Conservation (phyloP, 208 protist genomes). For the Acanthamoeba triangularis region DNA sequence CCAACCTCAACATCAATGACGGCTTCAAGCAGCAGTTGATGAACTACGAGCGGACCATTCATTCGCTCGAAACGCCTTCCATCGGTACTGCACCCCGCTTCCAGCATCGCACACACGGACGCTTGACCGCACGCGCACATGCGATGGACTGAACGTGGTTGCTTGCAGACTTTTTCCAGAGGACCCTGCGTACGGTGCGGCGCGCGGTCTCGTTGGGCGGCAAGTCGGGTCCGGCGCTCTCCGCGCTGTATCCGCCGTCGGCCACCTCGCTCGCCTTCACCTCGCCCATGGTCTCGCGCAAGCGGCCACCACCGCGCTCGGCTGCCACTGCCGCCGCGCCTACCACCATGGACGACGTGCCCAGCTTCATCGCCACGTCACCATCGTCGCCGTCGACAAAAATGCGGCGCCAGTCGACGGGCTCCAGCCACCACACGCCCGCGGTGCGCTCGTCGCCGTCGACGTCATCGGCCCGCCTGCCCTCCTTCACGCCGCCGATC, state of each 20-base stretch:
- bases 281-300: constrained; percentile 6
- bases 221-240: background rate
- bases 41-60: constrained; percentile 17
- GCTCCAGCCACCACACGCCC: background rate
- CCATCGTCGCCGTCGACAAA: background rate
- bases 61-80: background rate
- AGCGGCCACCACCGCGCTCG: background rate
- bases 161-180: constrained; percentile 7
- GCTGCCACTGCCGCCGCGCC: background rate
- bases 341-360: too few relatives aligned
- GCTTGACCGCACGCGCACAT: too few relatives aligned
- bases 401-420: constrained; percentile 31
- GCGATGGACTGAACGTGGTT: background rate
- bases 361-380: background rate
- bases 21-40: constrained; percentile 69
- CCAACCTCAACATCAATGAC: constrained; percentile 69
- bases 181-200: background rate
- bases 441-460: background rate
- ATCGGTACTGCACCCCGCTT: background rate
- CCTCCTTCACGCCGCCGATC: constrained; percentile 36
- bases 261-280: background rate
- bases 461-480: background rate
- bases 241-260: background rate
- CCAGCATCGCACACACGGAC: too few relatives aligned
- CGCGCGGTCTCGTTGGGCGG: constrained; percentile 17